phyloP scores from a whole-genome alignment of 1,284 basidiomycete species.

The Mycena sp. region DNA sequence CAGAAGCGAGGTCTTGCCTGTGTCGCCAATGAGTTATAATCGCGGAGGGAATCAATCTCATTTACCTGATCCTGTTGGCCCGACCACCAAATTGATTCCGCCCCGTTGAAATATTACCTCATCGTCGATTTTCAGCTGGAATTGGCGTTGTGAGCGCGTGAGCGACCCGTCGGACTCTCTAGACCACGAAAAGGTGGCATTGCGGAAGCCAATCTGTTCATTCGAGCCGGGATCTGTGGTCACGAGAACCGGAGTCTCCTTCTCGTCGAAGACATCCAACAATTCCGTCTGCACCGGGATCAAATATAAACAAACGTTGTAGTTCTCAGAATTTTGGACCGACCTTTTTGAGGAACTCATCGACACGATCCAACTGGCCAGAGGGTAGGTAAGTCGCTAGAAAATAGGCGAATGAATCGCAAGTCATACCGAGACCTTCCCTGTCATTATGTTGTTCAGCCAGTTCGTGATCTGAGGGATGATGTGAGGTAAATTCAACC shows the following conservation, averaged over 20 bases:
- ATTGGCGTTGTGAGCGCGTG: constrained; percentile 52
- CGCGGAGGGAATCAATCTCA: not conserved
- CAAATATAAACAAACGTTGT: not conserved
- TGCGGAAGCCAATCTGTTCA: constrained; percentile 51
- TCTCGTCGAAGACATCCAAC: constrained; percentile 56
- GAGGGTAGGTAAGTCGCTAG: not conserved
- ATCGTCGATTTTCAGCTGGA: constrained; percentile 59
- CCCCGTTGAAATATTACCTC: constrained; percentile 69
- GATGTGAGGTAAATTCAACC: not conserved
- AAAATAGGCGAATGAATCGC: not conserved
- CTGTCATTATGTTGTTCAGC: constrained; percentile 45
- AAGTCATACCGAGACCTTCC: constrained; percentile 54
- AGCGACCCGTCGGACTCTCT: constrained; percentile 45
- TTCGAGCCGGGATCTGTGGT: constrained; percentile 39
- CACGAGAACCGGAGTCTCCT: constrained; percentile 42
- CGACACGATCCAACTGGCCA: constrained; percentile 53
- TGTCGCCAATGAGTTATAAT: constrained; percentile 47
- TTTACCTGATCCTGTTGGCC: constrained; percentile 63
- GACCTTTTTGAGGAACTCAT: constrained; percentile 57
- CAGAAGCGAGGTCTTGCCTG: constrained; percentile 59
- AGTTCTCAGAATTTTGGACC: not conserved
- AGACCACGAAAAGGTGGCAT: constrained; percentile 59
- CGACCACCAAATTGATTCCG: constrained; percentile 72
- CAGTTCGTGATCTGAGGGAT: constrained; percentile 41
- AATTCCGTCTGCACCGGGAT: constrained; percentile 58